Evolutionary conservation across 2,329 filamentous ascomycete genomes (phyloP).

Genomic region (Torrubiella hemipterigena): DNA sequence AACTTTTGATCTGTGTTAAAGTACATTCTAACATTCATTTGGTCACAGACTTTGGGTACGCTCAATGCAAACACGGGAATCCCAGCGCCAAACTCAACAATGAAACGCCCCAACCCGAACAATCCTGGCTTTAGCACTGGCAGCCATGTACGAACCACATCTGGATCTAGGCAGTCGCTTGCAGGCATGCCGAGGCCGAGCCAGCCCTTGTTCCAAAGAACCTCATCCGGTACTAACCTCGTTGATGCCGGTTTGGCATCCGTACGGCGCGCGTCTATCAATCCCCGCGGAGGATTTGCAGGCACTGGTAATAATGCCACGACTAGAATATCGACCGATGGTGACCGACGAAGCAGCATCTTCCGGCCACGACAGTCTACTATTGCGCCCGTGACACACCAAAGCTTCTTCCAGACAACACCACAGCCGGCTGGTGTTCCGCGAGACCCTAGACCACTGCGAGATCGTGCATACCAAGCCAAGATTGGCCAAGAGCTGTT

Average conservation of each 20-base stretch:
- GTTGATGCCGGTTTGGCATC: slow-evolving; percentile 72
- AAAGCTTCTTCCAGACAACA: slow-evolving; percentile 90
- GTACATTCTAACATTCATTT: slow-evolving; percentile 2
- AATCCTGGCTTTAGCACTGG: too few species aligned
- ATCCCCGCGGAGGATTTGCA: slow-evolving; percentile 51
- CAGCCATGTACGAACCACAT: slow-evolving; percentile 71
- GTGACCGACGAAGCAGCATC: slow-evolving; percentile 70
- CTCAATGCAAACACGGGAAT: slow-evolving; percentile 76
- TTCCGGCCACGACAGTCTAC: slow-evolving; percentile 59
- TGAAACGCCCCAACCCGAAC: slow-evolving; percentile 70
- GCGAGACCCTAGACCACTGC: slow-evolving; percentile 74
- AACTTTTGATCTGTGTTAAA: background rate
- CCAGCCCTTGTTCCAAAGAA: slow-evolving; percentile 77
- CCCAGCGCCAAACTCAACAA: slow-evolving; percentile 80
- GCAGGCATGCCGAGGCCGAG: slow-evolving; percentile 63
- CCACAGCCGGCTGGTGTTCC: slow-evolving; percentile 73
- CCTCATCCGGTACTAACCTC: slow-evolving; percentile 71
- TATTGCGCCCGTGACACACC: slow-evolving; percentile 57
- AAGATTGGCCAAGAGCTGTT: slow-evolving; percentile 80
- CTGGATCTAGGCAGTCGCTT: slow-evolving; percentile 74
- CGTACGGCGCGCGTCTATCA: slow-evolving; percentile 71
- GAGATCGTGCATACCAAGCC: slow-evolving; percentile 67
- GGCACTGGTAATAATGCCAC: slow-evolving; percentile 38
- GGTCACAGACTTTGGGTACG: slow-evolving; percentile 69
- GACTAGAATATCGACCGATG: slow-evolving; percentile 34